Evolutionary conservation across 1,139 yeast species (phyloP), one percentile per base, ranked within the genome.

Genomic region (Geotrichum restrictum): DNA sequence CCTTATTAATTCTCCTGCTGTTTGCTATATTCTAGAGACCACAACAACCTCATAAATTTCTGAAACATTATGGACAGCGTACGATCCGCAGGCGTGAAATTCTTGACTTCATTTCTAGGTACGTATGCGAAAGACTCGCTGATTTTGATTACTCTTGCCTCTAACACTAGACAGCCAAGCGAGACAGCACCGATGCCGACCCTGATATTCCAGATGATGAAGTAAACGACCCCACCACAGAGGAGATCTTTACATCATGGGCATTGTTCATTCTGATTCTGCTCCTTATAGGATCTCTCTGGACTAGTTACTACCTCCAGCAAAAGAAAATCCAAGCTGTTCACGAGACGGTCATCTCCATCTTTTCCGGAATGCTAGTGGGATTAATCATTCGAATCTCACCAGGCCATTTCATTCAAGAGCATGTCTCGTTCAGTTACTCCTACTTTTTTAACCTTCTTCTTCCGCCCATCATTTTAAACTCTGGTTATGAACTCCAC

Each of bases 321-420:
- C 96, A 88, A 64, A 80, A 91, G 61, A 78, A 94, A 60, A 91
- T 94, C 60, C 91, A 88, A 66, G 96, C 96, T 1, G 82, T 94
- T 16, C 99, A 94, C 69, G 99, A 94, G 72, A 93, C 98, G 0
- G 98, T 94, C 44, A 74, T 94, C 49, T 88, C 98, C 0, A 93
- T 94, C 59, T 89, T 93, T 66, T 88, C 93, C 63, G 99, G 99
- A 32, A 91, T 89, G 98, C 77, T 88, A 49, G 96, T 94, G 27
- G 99, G 99, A 0, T 71, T 94, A 45, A 80, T 93, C 44, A 89
- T 94, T 57, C 78, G 98, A 60, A 77, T 91, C 22, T 79, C 88
- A 3, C 98, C 98, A 0, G 98, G 98, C 36, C 98, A 89, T 68
- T 89, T 88, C 67, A 94, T 94, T 61, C 98, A 94, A 71, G 95